Evolutionary conservation across 2,329 filamentous ascomycete species (phyloP).

Genomic region (Endoconidiophora polonica): DNA sequence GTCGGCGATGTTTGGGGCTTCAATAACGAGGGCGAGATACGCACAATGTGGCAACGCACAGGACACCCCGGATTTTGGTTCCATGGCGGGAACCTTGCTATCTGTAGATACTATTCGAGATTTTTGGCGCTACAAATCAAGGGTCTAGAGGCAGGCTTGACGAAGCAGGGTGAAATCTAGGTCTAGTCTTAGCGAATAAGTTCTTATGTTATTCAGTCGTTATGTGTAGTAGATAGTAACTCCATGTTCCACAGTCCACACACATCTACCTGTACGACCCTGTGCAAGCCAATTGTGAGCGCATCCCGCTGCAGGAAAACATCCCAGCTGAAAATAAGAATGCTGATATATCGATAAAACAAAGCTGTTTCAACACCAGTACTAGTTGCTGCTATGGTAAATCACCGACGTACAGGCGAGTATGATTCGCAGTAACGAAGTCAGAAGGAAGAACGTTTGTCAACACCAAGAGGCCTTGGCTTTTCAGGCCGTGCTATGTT

Average conservation of each 20-base stretch:
- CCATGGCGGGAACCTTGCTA: slow-evolving; percentile 45
- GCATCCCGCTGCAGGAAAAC: too few species aligned
- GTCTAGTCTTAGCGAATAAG: neutral
- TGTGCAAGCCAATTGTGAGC: neutral
- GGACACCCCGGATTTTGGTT: slow-evolving; percentile 51
- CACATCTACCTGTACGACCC: neutral
- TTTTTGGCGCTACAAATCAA: slow-evolving; percentile 37
- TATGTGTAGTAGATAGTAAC: neutral
- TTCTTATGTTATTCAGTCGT: neutral
- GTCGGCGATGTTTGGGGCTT: slow-evolving; percentile 46
- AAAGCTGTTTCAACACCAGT: too few species aligned
- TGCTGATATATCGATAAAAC: too few species aligned
- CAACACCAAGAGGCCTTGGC: too few species aligned
- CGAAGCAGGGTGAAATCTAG: slow-evolving; percentile 19
- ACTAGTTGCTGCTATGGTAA: too few species aligned
- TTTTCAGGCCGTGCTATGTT: too few species aligned
- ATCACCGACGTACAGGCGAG: too few species aligned
- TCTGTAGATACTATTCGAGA: slow-evolving; percentile 44
- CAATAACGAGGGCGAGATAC: slow-evolving; percentile 38
- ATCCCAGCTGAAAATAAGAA: too few species aligned
- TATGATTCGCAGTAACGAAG: too few species aligned
- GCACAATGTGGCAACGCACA: slow-evolving; percentile 40
- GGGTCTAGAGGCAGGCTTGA: slow-evolving; percentile 24
- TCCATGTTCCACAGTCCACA: neutral
- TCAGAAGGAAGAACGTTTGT: too few species aligned